Evolutionary conservation across 805 yeast species (phyloP).

Genomic region (Wickerhamiella spandovensis): DNA sequence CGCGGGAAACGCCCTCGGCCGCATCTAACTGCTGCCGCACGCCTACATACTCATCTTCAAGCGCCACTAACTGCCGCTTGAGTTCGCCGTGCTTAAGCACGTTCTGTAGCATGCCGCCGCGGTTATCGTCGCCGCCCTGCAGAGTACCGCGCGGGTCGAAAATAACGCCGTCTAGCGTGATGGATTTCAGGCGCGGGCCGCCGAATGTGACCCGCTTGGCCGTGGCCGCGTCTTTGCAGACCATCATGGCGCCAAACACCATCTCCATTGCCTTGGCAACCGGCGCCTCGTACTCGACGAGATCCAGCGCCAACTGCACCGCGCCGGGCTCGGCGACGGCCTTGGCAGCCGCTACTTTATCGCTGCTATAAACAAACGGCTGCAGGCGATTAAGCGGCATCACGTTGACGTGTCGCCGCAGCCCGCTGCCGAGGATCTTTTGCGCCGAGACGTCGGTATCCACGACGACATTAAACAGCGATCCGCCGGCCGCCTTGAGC

Average conservation of each 20-base stretch:
- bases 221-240: constrained; percentile 76
- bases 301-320: constrained; percentile 78
- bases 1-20: constrained; percentile 23
- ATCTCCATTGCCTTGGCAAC: constrained; percentile 75
- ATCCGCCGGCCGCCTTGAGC: constrained; percentile 89
- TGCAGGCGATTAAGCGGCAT: constrained; percentile 82
- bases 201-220: constrained; percentile 84
- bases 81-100: not conserved
- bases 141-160: constrained; percentile 94
- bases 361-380: constrained; percentile 40
- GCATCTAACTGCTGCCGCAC: constrained; percentile 54
- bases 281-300: constrained; percentile 60
- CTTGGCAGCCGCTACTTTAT: constrained; percentile 52
- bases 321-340: constrained; percentile 56
- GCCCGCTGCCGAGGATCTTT: constrained; percentile 62
- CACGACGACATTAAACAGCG: constrained; percentile 80
- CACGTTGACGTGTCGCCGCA: constrained; percentile 74
- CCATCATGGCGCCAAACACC: constrained; percentile 79
- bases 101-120: not conserved
- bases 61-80: not conserved
- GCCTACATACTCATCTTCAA: constrained; percentile 37
- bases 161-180: constrained; percentile 84
- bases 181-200: constrained; percentile 69
- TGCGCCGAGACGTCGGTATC: constrained; percentile 81
- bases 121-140: constrained; percentile 66